These are phyloP conservation scores for Paratinospora sagittata DNA, from an alignment of 164 flowering plant species.

Conservation along the genomic window DNA sequence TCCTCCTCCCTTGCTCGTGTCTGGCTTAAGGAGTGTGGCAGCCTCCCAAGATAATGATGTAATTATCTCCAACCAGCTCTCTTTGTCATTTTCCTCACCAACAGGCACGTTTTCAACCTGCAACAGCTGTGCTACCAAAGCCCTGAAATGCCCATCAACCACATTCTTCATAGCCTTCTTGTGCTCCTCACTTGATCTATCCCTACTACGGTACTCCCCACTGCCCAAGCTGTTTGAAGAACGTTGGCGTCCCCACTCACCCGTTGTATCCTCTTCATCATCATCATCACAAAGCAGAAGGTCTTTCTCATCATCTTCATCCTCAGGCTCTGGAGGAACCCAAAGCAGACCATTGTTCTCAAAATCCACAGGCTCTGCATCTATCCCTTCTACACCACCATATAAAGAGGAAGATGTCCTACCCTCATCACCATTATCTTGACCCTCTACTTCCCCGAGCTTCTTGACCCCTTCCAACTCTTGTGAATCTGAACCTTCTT, in stretches of 20 bases:
- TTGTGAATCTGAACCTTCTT: slow-evolving; percentile 27
- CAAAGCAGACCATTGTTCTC: slow-evolving; percentile 90
- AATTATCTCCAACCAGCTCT: slow-evolving; percentile 88
- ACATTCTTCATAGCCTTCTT: slow-evolving; percentile 78
- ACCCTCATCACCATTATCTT: slow-evolving; percentile 35
- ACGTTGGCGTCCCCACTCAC: slow-evolving; percentile 76
- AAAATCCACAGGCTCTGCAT: slow-evolving; percentile 81
- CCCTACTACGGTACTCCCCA: slow-evolving; percentile 64
- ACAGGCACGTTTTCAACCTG: slow-evolving; percentile 80
- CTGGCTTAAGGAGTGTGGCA: slow-evolving; percentile 89
- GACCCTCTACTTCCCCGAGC: slow-evolving; percentile 29
- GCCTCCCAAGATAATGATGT: slow-evolving; percentile 96
- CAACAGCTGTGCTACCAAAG: slow-evolving; percentile 82
- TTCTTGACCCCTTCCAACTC: slow-evolving; percentile 24
- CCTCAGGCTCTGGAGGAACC: slow-evolving; percentile 98
- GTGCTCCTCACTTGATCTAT: slow-evolving; percentile 77
- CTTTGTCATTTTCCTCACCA: slow-evolving; percentile 52
- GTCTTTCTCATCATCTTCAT: slow-evolving; percentile 87
- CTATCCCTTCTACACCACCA: slow-evolving; percentile 35
- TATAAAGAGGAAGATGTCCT: slow-evolving; percentile 45
- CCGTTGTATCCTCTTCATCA: slow-evolving; percentile 57
- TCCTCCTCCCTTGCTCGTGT: slow-evolving; percentile 86
- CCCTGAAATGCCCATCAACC: slow-evolving; percentile 96
- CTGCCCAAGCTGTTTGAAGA: slow-evolving; percentile 76
- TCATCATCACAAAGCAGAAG: slow-evolving; percentile 70